Evolutionary conservation across 1,139 yeast genomes (phyloP).

Genomic region (Kodamaea ohmeri): DNA sequence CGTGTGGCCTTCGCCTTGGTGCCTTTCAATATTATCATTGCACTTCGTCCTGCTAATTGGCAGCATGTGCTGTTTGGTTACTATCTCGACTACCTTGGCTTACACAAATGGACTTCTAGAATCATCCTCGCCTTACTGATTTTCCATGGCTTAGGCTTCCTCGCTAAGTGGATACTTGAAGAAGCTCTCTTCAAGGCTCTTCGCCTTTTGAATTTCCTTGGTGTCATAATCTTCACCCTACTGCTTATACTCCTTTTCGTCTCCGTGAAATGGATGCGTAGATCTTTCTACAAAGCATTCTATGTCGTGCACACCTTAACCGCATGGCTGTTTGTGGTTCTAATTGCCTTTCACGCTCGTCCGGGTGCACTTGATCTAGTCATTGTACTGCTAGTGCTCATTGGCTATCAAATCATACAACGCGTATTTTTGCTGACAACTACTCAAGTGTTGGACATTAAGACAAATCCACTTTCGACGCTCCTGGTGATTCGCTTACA

Average conservation of each 20-base stretch:
- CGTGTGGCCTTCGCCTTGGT: conserved; percentile 63
- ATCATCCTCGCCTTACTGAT: conserved; percentile 50
- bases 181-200: conserved; percentile 40
- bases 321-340: conserved; percentile 27
- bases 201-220: conserved; percentile 53
- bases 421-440: conserved; percentile 17
- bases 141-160: conserved; percentile 59
- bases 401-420: conserved; percentile 26
- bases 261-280: conserved; percentile 44
- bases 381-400: conserved; percentile 19
- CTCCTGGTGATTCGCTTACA: conserved; percentile 27
- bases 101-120: conserved; percentile 85
- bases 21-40: conserved; percentile 62
- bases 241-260: conserved; percentile 47
- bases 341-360: conserved; percentile 42
- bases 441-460: conserved; percentile 12
- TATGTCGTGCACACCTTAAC: conserved; percentile 37
- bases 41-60: conserved; percentile 35
- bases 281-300: conserved; percentile 29
- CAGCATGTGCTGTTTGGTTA: conserved; percentile 13
- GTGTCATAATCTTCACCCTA: conserved; percentile 50
- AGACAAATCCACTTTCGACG: conserved; percentile 18
- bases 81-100: conserved; percentile 53
- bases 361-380: conserved; percentile 39
- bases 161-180: conserved; percentile 43